Evolutionary conservation across 2,329 filamentous ascomycete species (phyloP).

Genomic region (Paramyrothecium roridum): DNA sequence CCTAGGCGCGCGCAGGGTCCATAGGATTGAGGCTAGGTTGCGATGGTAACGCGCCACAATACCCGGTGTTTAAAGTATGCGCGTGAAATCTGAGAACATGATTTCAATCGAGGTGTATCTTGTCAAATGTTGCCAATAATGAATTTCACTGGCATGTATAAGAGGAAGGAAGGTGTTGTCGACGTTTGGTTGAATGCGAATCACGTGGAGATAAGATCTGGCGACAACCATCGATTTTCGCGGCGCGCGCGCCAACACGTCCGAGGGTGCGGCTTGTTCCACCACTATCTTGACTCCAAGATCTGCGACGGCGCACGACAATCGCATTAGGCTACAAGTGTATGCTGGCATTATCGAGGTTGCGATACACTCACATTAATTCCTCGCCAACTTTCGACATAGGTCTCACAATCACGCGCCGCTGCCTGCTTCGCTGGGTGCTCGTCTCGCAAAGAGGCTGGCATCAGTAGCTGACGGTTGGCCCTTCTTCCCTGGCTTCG

Average conservation of each 20-base stretch:
- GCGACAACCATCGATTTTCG: constrained; percentile 9
- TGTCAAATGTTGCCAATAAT: too few species aligned
- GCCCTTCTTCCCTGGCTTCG: too few species aligned
- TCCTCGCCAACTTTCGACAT: too few species aligned
- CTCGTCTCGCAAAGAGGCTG: neutral
- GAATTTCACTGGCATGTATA: neutral
- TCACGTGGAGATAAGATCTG: constrained; percentile 16
- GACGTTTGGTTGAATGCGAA: constrained; percentile 22
- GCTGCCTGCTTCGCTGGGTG: neutral
- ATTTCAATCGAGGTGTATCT: too few species aligned
- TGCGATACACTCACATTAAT: too few species aligned
- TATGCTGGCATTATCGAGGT: too few species aligned
- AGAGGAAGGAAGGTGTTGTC: neutral
- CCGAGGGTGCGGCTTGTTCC: neutral
- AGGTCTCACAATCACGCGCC: too few species aligned
- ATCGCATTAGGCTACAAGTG: too few species aligned
- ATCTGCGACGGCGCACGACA: too few species aligned
- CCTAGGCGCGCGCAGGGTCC: neutral
- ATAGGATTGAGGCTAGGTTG: neutral
- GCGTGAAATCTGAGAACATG: too few species aligned
- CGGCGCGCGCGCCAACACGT: constrained; percentile 14
- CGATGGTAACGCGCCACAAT: neutral
- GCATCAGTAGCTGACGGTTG: too few species aligned
- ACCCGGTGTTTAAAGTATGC: too few species aligned
- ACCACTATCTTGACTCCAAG: neutral